phyloP scores from a whole-genome alignment of 495 filamentous ascomycete species.

The Podospora comata region DNA sequence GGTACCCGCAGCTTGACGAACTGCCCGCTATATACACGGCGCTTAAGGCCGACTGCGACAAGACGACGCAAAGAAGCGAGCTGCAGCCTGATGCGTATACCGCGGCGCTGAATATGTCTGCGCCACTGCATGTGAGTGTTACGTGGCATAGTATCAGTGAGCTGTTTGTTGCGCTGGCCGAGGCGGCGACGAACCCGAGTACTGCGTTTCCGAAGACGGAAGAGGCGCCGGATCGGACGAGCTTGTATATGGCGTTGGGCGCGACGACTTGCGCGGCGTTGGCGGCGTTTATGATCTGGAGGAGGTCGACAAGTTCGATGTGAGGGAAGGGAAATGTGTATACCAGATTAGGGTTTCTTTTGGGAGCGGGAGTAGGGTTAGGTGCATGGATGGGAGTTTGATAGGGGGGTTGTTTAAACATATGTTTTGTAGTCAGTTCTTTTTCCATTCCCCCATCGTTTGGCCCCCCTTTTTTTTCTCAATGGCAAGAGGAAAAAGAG shows the following conservation, averaged over 20 bases:
- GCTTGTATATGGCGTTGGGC: conserved; percentile 79
- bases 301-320: conserved; percentile 42
- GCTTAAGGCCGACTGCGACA: conserved; percentile 89
- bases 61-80: conserved; percentile 87
- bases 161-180: conserved; percentile 80
- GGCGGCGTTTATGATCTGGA: conserved; percentile 73
- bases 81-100: conserved; percentile 93
- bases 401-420: no score
- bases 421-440: no score
- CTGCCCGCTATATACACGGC: conserved; percentile 88
- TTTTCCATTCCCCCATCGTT: background rate
- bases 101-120: conserved; percentile 68
- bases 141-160: conserved; percentile 89
- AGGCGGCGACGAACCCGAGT: conserved; percentile 85
- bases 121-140: conserved; percentile 89
- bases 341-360: background rate
- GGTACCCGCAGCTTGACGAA: conserved; percentile 77
- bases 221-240: conserved; percentile 78
- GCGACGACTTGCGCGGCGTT: conserved; percentile 75
- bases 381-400: background rate
- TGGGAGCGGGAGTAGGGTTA: background rate
- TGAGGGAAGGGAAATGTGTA: background rate
- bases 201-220: conserved; percentile 83
- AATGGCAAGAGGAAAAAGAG: background rate
- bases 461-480: background rate